Percentiles rank a stretch among this genome's conserved stretches.
Evolutionary conservation across 495 filamentous ascomycete genomes (phyloP).

Genomic region (Penicillium coffeae): DNA sequence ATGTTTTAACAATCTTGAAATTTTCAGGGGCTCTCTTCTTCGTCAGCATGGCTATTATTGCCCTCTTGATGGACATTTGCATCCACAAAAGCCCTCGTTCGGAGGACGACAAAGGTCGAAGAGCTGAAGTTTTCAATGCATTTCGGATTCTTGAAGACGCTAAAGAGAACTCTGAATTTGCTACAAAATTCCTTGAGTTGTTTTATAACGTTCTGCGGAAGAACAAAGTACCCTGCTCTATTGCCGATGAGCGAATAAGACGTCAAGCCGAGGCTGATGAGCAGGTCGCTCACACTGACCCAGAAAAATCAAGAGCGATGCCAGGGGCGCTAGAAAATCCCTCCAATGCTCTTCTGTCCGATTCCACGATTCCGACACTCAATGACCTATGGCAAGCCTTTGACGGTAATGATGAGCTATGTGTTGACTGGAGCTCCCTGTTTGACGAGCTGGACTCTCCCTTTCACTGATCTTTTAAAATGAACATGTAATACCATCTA

Average conservation of each 20-base stretch:
- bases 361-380: slow-evolving; percentile 12
- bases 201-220: slow-evolving; percentile 30
- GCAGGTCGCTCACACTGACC: neutral
- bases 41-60: slow-evolving; percentile 37
- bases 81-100: slow-evolving; percentile 13
- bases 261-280: neutral
- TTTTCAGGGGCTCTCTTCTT: slow-evolving; percentile 27
- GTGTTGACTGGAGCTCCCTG: slow-evolving; percentile 22
- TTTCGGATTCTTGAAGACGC: slow-evolving; percentile 33
- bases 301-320: neutral
- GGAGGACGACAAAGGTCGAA: slow-evolving; percentile 13
- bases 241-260: neutral
- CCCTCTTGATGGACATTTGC: slow-evolving; percentile 34
- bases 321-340: neutral
- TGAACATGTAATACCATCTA: too few relatives aligned
- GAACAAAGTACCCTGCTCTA: slow-evolving; percentile 17
- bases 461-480: too few relatives aligned
- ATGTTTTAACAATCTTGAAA: slow-evolving; percentile 16
- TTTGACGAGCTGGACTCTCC: slow-evolving; percentile 20
- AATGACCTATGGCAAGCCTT: slow-evolving; percentile 23
- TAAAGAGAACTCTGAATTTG: slow-evolving; percentile 26
- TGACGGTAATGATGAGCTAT: slow-evolving; percentile 12
- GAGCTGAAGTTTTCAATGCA: slow-evolving; percentile 30
- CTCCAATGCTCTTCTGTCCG: too few relatives aligned
- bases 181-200: slow-evolving; percentile 29